Evolutionary conservation across 768 basidiomycete species (phyloP).

Genomic region (Leccinum arenicola): DNA sequence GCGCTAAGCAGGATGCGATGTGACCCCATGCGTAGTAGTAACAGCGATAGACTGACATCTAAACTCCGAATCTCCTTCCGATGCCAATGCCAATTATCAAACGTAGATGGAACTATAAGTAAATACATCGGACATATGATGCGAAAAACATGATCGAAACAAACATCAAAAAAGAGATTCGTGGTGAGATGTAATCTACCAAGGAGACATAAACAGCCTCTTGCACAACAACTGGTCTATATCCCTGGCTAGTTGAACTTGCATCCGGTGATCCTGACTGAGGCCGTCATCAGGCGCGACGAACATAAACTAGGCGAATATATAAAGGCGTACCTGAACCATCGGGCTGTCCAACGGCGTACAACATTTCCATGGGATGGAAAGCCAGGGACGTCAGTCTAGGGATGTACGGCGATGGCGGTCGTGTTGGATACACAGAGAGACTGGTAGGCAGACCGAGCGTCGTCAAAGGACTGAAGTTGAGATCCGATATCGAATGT

Average conservation of each 20-base stretch:
- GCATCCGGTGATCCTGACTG: constrained; percentile 59
- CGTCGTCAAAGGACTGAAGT: constrained; percentile 35
- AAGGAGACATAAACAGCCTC: background rate
- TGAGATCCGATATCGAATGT: constrained; percentile 47
- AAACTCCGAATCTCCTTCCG: background rate
- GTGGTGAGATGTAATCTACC: constrained; percentile 11
- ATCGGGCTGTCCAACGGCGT: constrained; percentile 69
- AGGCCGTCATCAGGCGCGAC: constrained; percentile 3
- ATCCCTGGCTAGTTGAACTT: constrained; percentile 36
- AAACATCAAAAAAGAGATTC: constrained; percentile 12
- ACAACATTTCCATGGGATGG: constrained; percentile 87
- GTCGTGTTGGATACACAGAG: constrained; percentile 50
- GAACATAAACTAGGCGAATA: background rate
- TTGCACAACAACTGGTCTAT: background rate
- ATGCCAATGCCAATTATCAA: background rate
- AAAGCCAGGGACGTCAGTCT: constrained; percentile 66
- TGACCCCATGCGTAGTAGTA: background rate
- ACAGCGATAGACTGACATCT: background rate
- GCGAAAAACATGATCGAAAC: constrained; percentile 1
- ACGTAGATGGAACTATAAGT: background rate
- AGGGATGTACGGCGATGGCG: constrained; percentile 59
- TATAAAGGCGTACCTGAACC: constrained; percentile 46
- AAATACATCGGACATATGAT: constrained; percentile 9
- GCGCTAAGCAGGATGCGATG: constrained; percentile 34
- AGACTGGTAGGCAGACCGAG: constrained; percentile 56